A percentile compares a stretch with the other conserved stretches of the same genome.
Conservation (phyloP, 768 basidiomycete species). For the Grammothele lineata region DNA sequence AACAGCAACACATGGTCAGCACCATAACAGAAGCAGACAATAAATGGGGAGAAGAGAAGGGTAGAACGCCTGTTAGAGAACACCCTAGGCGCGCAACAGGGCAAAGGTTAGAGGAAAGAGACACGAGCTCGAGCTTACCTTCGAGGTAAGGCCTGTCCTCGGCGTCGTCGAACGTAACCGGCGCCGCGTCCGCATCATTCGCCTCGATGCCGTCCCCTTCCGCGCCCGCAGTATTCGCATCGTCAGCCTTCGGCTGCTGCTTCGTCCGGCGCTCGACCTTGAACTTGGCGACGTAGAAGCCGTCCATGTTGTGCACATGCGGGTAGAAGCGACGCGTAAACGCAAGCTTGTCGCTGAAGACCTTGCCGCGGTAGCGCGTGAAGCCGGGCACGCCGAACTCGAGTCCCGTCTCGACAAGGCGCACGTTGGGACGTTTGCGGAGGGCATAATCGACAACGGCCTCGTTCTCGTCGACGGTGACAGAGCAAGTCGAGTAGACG, state of each 20-base stretch:
- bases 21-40: not conserved
- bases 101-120: constrained; percentile 1
- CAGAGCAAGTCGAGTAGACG: constrained; percentile 98
- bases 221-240: constrained; percentile 20
- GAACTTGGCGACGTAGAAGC: constrained; percentile 98
- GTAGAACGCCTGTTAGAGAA: not conserved
- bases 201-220: constrained; percentile 18
- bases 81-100: not conserved
- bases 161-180: constrained; percentile 26
- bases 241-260: constrained; percentile 29
- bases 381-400: constrained; percentile 93
- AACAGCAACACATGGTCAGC: not conserved
- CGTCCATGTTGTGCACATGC: constrained; percentile 99
- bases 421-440: constrained; percentile 88
- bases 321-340: constrained; percentile 91
- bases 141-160: constrained; percentile 64
- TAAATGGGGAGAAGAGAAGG: not conserved
- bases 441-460: constrained; percentile 97
- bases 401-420: constrained; percentile 88
- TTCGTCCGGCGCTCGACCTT: constrained; percentile 83
- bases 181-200: constrained; percentile 23
- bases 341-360: constrained; percentile 71
- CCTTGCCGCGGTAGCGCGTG: constrained; percentile 86
- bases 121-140: constrained; percentile 45
- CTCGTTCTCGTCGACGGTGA: constrained; percentile 98